A percentile compares a stretch with the other conserved stretches of the same genome.
These are phyloP conservation scores for Angomonas desouzai DNA, from an alignment of 208 protist genomes.

Conservation along the genomic window DNA sequence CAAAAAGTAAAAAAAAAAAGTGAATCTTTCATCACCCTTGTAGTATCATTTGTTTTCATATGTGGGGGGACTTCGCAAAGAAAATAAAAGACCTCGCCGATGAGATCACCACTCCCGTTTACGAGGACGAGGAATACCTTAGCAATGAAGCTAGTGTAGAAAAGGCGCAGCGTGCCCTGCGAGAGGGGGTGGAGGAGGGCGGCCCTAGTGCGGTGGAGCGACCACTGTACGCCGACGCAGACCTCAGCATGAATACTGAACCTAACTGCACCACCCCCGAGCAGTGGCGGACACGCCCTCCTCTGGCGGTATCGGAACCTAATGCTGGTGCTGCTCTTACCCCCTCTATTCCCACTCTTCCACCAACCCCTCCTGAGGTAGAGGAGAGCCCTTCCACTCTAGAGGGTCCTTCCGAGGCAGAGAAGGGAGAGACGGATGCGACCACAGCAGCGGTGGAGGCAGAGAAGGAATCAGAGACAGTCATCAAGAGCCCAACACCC, in stretches of 20 bases:
- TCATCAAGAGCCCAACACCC: too few relatives aligned
- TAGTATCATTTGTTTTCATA: constrained; percentile 1
- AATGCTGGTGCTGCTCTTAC: too few relatives aligned
- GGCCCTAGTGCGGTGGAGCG: not conserved
- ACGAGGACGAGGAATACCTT: constrained; percentile 31
- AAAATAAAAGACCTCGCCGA: constrained; percentile 74
- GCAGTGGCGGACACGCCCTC: not conserved
- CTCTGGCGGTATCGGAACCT: not conserved
- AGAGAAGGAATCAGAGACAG: too few relatives aligned
- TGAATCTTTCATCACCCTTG: too few relatives aligned
- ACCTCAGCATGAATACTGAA: not conserved
- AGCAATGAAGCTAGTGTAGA: not conserved
- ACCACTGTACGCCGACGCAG: not conserved
- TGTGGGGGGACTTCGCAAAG: constrained; percentile 60
- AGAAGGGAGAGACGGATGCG: not conserved
- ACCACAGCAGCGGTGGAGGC: too few relatives aligned
- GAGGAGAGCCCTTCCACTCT: not conserved
- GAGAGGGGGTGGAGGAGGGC: not conserved
- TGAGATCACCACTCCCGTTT: constrained; percentile 62
- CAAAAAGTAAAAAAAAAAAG: constrained; percentile 10
- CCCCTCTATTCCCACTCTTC: not conserved
- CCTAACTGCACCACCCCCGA: not conserved
- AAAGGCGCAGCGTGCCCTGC: not conserved
- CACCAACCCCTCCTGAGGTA: not conserved
- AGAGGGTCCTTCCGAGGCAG: not conserved